A percentile compares a stretch with the other conserved stretches of the same genome.
phyloP scores from a whole-genome alignment of 1,139 yeast species.

The Geotrichum siamense region DNA sequence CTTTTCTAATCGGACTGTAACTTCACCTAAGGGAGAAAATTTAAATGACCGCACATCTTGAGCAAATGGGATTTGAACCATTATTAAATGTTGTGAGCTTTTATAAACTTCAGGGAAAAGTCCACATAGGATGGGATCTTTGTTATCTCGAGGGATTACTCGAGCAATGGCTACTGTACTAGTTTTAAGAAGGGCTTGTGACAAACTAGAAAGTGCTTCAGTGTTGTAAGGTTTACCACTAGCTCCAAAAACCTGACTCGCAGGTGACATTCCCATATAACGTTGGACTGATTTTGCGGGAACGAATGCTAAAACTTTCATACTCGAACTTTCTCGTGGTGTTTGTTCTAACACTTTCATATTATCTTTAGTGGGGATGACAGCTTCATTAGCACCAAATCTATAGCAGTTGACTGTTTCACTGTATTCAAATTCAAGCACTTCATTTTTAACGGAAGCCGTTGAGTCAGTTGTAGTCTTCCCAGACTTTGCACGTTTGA shows the following conservation, averaged over 20 bases:
- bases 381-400: conserved; percentile 59
- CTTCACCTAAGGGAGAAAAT: conserved; percentile 47
- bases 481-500: conserved; percentile 21
- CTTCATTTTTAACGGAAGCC: conserved; percentile 1
- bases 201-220: conserved; percentile 47
- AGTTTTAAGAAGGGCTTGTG: conserved; percentile 46
- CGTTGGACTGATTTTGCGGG: conserved; percentile 44
- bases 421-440: background rate
- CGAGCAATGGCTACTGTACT: conserved; percentile 55
- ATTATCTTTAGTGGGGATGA: conserved; percentile 32
- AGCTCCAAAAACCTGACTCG: conserved; percentile 50
- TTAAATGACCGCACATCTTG: conserved; percentile 67
- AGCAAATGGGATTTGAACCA: conserved; percentile 57
- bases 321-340: conserved; percentile 14
- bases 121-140: conserved; percentile 33
- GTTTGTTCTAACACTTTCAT: background rate
- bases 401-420: conserved; percentile 46
- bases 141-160: conserved; percentile 48
- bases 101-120: conserved; percentile 37
- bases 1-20: conserved; percentile 34
- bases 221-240: conserved; percentile 41
- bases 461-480: conserved; percentile 2
- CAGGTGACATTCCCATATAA: conserved; percentile 52
- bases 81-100: conserved; percentile 32
- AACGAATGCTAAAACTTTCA: conserved; percentile 62